Evolutionary conservation across 495 filamentous ascomycete species (phyloP).

Genomic region (Xylaria flabelliformis): DNA sequence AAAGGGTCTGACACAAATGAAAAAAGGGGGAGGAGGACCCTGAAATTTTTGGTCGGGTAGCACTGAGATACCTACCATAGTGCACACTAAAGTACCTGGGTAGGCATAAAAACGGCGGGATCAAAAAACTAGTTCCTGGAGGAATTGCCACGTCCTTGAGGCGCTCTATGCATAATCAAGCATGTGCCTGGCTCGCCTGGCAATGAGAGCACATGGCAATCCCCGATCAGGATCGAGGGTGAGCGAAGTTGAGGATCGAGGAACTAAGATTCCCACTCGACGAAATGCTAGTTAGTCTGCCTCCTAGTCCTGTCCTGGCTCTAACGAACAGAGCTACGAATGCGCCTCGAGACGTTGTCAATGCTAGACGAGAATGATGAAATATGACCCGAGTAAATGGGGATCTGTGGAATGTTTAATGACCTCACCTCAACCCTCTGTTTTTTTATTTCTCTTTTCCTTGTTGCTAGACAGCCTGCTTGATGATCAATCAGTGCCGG

Average conservation of each 20-base stretch:
- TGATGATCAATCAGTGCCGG: slow-evolving; percentile 4
- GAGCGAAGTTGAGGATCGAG: not conserved
- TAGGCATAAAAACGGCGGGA: slow-evolving; percentile 6
- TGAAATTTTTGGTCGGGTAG: slow-evolving; percentile 21
- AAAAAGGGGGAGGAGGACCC: slow-evolving; percentile 24
- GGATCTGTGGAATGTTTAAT: slow-evolving; percentile 1
- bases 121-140: slow-evolving; percentile 14
- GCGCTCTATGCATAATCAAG: slow-evolving; percentile 19
- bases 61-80: not conserved
- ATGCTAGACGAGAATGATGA: slow-evolving; percentile 14
- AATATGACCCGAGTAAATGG: slow-evolving; percentile 14
- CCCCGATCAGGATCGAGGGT: not conserved
- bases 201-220: slow-evolving; percentile 22
- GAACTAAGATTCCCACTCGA: slow-evolving; percentile 11
- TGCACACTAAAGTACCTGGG: not conserved
- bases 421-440: slow-evolving; percentile 7
- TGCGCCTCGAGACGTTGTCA: not conserved
- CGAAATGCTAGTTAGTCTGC: not conserved
- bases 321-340: not conserved
- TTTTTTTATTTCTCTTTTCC: not conserved
- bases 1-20: slow-evolving; percentile 16
- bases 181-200: slow-evolving; percentile 10
- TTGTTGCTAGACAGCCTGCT: not conserved
- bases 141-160: slow-evolving; percentile 2
- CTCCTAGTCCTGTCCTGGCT: no score